Evolutionary conservation across 331 rosid species (phyloP).

Genomic region (Ulmus americana): DNA sequence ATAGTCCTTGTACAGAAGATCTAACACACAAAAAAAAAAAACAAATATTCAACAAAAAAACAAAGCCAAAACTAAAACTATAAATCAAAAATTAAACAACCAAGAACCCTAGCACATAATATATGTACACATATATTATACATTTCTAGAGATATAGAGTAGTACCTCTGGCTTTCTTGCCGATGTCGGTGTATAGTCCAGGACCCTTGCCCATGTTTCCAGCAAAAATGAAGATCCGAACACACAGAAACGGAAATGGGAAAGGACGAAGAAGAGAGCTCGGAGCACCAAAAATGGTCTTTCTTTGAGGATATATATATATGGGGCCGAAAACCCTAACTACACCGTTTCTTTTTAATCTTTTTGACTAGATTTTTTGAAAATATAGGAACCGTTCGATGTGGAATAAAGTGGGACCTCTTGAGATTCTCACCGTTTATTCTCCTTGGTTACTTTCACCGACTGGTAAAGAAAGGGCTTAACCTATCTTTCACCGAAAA

Average conservation of each 20-base stretch:
- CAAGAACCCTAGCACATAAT: background rate
- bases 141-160: background rate
- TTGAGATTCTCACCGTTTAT: background rate
- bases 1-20: conserved; percentile 82
- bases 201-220: conserved; percentile 76
- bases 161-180: conserved; percentile 81
- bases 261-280: background rate
- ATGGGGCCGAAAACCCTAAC: conserved; percentile 30
- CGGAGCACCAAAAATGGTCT: conserved; percentile 4
- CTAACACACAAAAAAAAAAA: conserved; percentile 24
- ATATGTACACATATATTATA: background rate
- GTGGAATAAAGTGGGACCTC: background rate
- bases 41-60: too few relatives aligned
- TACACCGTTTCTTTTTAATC: conserved; percentile 8
- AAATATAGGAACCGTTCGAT: conserved; percentile 35
- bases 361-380: background rate
- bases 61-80: background rate
- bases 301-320: conserved; percentile 15
- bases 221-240: conserved; percentile 27
- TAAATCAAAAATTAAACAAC: background rate
- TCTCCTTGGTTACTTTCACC: background rate
- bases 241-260: background rate
- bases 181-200: conserved; percentile 85
- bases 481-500: too few relatives aligned
- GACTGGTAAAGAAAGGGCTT: background rate